These are phyloP conservation scores for Cudoniella acicularis DNA, from an alignment of 495 filamentous ascomycete genomes.

Conservation along the genomic window DNA sequence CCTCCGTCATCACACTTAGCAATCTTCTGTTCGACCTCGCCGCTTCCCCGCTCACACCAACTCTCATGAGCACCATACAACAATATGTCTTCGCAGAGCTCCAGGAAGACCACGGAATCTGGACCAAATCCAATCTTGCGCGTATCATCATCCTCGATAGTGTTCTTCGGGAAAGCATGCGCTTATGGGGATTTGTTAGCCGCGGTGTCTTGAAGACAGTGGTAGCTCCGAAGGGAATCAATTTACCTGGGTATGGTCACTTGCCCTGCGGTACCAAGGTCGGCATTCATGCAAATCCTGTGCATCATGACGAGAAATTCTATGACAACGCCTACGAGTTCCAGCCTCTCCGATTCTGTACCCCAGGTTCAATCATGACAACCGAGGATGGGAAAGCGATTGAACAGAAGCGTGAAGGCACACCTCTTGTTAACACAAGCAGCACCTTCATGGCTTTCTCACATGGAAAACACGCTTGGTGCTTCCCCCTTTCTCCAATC, in stretches of 20 bases:
- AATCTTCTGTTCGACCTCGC: constrained; percentile 39
- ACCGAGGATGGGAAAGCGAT: neutral
- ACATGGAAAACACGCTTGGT: constrained; percentile 39
- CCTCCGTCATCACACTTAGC: constrained; percentile 41
- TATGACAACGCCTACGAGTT: constrained; percentile 33
- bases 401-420: constrained; percentile 4
- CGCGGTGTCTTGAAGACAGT: constrained; percentile 39
- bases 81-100: constrained; percentile 6
- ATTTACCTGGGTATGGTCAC: constrained; percentile 30
- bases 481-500: too few relatives aligned
- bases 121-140: constrained; percentile 41
- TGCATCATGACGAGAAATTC: constrained; percentile 36
- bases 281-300: constrained; percentile 33
- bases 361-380: neutral
- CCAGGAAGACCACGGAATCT: constrained; percentile 10
- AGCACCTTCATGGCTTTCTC: constrained; percentile 36
- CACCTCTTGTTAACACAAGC: constrained; percentile 31
- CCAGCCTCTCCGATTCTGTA: constrained; percentile 37
- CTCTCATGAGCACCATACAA: neutral
- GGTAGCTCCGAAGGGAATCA: constrained; percentile 33
- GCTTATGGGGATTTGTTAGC: constrained; percentile 36
- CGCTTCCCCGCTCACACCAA: neutral
- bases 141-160: constrained; percentile 40
- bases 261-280: constrained; percentile 35
- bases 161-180: constrained; percentile 39